Conservation (phyloP, 768 basidiomycete species). For the Russula sp. region DNA sequence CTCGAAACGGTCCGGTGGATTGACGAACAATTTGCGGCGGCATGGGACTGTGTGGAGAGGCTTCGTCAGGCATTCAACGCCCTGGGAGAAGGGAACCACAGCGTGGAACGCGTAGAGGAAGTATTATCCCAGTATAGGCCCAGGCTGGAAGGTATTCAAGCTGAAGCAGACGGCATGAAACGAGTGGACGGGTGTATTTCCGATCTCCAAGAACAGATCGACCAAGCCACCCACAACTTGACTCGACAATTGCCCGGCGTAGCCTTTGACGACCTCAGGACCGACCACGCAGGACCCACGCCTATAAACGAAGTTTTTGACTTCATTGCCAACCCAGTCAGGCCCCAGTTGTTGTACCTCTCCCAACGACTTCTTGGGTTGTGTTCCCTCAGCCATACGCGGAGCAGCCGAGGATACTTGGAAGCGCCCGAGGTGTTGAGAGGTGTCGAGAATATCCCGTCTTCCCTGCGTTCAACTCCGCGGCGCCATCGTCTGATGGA, state of each 20-base stretch:
- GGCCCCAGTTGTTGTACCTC: background rate
- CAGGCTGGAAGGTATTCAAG: background rate
- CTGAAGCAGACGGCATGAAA: constrained; percentile 3
- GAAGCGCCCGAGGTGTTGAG: background rate
- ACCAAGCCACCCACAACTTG: constrained; percentile 12
- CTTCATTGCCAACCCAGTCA: constrained; percentile 1
- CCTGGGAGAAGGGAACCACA: background rate
- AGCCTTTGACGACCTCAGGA: background rate
- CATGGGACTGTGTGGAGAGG: constrained; percentile 12
- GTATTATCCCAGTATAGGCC: background rate
- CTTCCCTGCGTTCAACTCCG: background rate
- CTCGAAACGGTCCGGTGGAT: constrained; percentile 11
- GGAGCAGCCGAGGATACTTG: background rate
- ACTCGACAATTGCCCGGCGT: constrained; percentile 19
- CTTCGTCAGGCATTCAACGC: background rate
- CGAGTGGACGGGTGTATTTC: background rate
- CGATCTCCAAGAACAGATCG: constrained; percentile 1
- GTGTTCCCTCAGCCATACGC: background rate
- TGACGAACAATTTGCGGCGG: constrained; percentile 12
- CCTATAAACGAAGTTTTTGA: background rate
- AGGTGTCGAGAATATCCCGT: background rate
- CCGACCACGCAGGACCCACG: background rate
- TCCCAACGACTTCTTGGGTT: constrained; percentile 2
- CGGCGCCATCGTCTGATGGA: background rate
- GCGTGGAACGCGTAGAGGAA: background rate